Conservation (phyloP, 441 rosid genomes). For the Daphne laureola region DNA sequence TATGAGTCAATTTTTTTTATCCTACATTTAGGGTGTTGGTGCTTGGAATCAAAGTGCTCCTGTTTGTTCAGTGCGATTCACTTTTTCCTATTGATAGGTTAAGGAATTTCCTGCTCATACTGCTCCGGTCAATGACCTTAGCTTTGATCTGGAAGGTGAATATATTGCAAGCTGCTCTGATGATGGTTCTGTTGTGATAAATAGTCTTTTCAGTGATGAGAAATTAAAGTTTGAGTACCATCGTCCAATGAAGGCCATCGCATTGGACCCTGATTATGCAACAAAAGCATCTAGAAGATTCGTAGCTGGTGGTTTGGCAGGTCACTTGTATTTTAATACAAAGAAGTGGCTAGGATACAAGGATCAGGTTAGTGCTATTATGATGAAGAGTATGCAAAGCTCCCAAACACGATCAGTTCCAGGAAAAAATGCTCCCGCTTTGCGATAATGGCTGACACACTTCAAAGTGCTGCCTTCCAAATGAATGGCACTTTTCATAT, state of each 20-base stretch:
- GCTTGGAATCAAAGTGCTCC: neutral
- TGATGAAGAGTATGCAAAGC: neutral
- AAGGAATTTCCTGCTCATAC: constrained; percentile 73
- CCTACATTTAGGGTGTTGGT: neutral
- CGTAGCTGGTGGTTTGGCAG: constrained; percentile 97
- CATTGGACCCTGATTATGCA: constrained; percentile 84
- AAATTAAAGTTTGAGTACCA: constrained; percentile 84
- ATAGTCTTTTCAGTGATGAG: constrained; percentile 94
- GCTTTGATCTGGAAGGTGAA: constrained; percentile 91
- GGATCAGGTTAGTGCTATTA: constrained; percentile 67
- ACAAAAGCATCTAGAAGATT: constrained; percentile 68
- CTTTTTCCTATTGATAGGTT: constrained; percentile 41
- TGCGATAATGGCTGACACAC: too few relatives aligned
- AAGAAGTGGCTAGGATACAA: constrained; percentile 86
- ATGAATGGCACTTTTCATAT: too few relatives aligned
- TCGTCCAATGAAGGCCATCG: constrained; percentile 95
- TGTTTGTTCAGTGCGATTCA: constrained; percentile 6
- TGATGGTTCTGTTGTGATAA: constrained; percentile 89
- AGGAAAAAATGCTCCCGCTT: constrained; percentile 6
- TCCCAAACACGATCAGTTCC: constrained; percentile 8
- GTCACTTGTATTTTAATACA: constrained; percentile 71
- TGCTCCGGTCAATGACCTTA: constrained; percentile 89
- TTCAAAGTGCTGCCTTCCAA: too few relatives aligned
- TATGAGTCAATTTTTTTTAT: neutral
- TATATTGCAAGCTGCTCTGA: constrained; percentile 97